Conservation (phyloP, 805 yeast species). For the Naumovozyma baii region DNA sequence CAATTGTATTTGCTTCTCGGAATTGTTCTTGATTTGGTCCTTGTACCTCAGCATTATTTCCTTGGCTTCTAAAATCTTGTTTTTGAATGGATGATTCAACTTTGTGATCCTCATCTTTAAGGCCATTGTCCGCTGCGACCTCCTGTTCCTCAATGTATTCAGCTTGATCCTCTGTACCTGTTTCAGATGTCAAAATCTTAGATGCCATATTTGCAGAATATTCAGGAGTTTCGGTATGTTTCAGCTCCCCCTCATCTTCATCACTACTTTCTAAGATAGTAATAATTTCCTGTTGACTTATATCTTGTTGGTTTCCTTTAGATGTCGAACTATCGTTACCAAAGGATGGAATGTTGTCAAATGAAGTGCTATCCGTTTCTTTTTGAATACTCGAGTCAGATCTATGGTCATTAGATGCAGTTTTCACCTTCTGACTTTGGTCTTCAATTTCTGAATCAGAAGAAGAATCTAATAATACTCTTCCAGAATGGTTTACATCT, state of each 20-base stretch:
- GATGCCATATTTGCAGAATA: too few relatives aligned
- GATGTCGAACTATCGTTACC: background rate
- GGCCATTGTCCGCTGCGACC: too few relatives aligned
- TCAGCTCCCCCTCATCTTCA: conserved; percentile 2
- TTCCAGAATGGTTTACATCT: background rate
- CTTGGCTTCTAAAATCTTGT: background rate
- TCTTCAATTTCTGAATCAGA: background rate
- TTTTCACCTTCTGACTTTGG: background rate
- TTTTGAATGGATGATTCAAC: conserved; percentile 2
- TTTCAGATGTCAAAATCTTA: too few relatives aligned
- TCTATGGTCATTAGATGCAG: background rate
- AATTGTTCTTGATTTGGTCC: too few relatives aligned
- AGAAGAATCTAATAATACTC: background rate
- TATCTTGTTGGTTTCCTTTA: background rate
- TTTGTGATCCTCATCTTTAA: too few relatives aligned
- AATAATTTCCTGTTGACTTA: background rate
- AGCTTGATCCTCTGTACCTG: too few relatives aligned
- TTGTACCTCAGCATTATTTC: background rate
- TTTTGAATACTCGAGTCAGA: background rate
- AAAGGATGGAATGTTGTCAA: background rate
- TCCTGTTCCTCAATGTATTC: too few relatives aligned
- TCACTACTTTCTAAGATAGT: background rate
- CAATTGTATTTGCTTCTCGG: too few relatives aligned
- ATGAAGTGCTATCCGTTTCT: background rate
- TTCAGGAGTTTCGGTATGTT: background rate